Evolutionary conservation across 768 basidiomycete genomes (phyloP).

Genomic region (Termitomyces sp.): DNA sequence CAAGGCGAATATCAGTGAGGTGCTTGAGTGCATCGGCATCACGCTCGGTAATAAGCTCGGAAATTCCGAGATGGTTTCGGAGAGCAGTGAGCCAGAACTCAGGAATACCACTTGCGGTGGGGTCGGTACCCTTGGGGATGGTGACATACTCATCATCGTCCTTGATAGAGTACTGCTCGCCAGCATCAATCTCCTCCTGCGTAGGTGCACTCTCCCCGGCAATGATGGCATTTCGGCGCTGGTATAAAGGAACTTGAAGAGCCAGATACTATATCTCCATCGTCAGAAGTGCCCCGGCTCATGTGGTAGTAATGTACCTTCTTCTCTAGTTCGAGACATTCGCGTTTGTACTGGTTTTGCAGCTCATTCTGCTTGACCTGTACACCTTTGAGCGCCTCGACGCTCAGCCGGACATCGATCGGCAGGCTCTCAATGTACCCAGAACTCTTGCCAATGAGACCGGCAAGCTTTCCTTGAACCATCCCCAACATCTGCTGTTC

Average conservation of each 20-base stretch:
- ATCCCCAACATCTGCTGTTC: constrained; percentile 73
- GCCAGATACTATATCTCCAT: constrained; percentile 52
- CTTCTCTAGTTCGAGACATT: constrained; percentile 93
- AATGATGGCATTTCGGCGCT: constrained; percentile 82
- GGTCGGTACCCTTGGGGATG: constrained; percentile 47
- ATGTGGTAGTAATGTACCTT: constrained; percentile 50
- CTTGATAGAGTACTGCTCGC: constrained; percentile 66
- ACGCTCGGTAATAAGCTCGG: constrained; percentile 88
- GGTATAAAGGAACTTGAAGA: constrained; percentile 79
- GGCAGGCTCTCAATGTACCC: constrained; percentile 93
- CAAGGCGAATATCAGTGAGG: constrained; percentile 74
- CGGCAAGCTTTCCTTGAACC: constrained; percentile 83
- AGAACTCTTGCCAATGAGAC: constrained; percentile 85
- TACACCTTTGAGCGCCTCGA: constrained; percentile 92
- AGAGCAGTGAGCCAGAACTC: constrained; percentile 99
- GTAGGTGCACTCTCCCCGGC: constrained; percentile 71
- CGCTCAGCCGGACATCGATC: constrained; percentile 69
- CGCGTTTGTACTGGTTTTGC: constrained; percentile 91
- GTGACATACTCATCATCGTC: constrained; percentile 69
- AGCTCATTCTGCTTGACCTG: constrained; percentile 89
- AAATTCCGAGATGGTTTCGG: constrained; percentile 82
- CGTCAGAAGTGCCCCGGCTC: neutral
- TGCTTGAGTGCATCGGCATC: constrained; percentile 83
- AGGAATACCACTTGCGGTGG: constrained; percentile 58
- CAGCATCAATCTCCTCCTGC: constrained; percentile 76